Conservation (phyloP, 306 rosid species). For the Senna siamea region DNA sequence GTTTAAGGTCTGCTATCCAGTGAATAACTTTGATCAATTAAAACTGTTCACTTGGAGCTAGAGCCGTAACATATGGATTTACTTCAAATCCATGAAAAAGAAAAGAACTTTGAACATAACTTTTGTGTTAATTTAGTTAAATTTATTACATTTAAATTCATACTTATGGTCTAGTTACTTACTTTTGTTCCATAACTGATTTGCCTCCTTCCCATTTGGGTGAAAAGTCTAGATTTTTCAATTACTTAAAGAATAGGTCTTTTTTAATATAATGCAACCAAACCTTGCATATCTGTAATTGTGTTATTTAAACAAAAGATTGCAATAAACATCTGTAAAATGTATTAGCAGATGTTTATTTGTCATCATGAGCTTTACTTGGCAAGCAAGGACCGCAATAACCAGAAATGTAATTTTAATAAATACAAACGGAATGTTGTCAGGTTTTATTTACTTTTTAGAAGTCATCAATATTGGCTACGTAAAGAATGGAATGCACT, state of each 20-base stretch:
- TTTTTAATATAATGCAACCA: not conserved
- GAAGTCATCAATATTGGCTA: not conserved
- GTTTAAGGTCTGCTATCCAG: slow-evolving; percentile 69
- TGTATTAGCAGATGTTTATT: not conserved
- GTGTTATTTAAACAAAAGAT: not conserved
- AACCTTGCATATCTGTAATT: not conserved
- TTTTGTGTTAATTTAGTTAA: not conserved
- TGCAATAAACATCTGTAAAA: not conserved
- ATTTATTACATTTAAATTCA: not conserved
- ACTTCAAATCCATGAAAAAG: not conserved
- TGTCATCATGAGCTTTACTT: not conserved
- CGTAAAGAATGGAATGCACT: not conserved
- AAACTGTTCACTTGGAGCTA: slow-evolving; percentile 9
- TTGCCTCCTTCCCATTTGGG: not conserved
- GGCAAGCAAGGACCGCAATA: not conserved
- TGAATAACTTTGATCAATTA: slow-evolving; percentile 28
- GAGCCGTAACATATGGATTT: not conserved
- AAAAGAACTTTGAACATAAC: not conserved
- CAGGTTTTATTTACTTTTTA: not conserved
- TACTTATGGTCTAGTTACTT: not conserved
- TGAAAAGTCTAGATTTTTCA: not conserved
- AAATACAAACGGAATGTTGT: not conserved
- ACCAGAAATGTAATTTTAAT: not conserved
- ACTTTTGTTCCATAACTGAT: slow-evolving; percentile 16
- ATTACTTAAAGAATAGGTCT: not conserved